phyloP scores from a whole-genome alignment of 345 rosid genomes.

The Acer negundo region DNA sequence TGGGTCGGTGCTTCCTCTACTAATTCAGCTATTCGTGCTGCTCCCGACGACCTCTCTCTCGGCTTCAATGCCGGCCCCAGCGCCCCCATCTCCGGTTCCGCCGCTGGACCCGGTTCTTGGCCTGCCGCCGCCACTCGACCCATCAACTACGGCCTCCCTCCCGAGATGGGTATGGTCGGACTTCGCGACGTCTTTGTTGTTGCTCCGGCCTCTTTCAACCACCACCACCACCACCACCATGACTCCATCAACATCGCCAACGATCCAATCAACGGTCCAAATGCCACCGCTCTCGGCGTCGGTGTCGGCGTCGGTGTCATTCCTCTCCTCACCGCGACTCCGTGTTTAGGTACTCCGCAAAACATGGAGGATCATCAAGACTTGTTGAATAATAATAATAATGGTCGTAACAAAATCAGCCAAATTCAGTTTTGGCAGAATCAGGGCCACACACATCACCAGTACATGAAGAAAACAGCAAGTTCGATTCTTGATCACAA shows the following conservation, averaged over 20 bases:
- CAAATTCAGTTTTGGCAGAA: slow-evolving; percentile 82
- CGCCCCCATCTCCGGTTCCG: slow-evolving; percentile 33
- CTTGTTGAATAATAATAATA: slow-evolving; percentile 31
- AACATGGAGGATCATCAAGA: slow-evolving; percentile 56
- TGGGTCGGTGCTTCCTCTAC: slow-evolving; percentile 63
- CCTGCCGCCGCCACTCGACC: slow-evolving; percentile 39
- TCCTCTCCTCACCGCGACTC: slow-evolving; percentile 70
- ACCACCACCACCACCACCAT: slow-evolving; percentile 42
- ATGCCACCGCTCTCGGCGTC: slow-evolving; percentile 59
- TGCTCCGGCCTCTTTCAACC: slow-evolving; percentile 65
- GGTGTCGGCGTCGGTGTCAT: slow-evolving; percentile 83
- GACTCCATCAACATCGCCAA: slow-evolving; percentile 33
- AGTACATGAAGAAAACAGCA: slow-evolving; percentile 44
- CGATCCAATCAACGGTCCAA: slow-evolving; percentile 41
- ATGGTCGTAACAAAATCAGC: slow-evolving; percentile 39
- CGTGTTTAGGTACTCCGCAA: slow-evolving; percentile 45
- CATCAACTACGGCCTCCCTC: slow-evolving; percentile 57
- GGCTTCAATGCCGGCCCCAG: slow-evolving; percentile 92
- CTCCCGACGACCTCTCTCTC: slow-evolving; percentile 88
- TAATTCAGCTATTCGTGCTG: slow-evolving; percentile 51
- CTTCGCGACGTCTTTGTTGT: slow-evolving; percentile 75
- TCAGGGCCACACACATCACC: slow-evolving; percentile 29
- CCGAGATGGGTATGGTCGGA: slow-evolving; percentile 88
- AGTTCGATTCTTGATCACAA: slow-evolving; percentile 34
- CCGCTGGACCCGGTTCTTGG: slow-evolving; percentile 57